phyloP scores from a whole-genome alignment of 2,329 filamentous ascomycete genomes.

The Orbilia blumenaviensis region DNA sequence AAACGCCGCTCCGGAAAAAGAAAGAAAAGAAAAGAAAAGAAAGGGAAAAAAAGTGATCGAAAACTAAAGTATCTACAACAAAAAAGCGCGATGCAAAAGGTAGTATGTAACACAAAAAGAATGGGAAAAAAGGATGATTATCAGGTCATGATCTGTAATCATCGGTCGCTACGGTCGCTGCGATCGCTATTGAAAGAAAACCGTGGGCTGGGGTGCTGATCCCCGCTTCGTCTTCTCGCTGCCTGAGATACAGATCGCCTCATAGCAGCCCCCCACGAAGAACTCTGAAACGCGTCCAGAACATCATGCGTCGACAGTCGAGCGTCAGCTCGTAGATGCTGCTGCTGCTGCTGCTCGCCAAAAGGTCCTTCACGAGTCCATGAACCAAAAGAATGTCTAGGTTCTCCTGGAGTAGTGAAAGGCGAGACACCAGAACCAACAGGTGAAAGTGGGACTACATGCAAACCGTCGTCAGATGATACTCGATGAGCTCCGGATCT shows the following conservation, averaged over 20 bases:
- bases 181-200: constrained; percentile 49
- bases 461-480: constrained; percentile 37
- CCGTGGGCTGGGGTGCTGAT: constrained; percentile 37
- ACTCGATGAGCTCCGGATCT: constrained; percentile 23
- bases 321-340: constrained; percentile 44
- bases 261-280: constrained; percentile 54
- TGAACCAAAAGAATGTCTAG: constrained; percentile 16
- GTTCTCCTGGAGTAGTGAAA: constrained; percentile 52
- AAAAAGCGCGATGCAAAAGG: constrained; percentile 19
- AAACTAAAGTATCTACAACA: constrained; percentile 36
- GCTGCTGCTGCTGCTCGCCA: constrained; percentile 25
- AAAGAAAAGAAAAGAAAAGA: not conserved
- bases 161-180: constrained; percentile 43
- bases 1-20: constrained; percentile 21
- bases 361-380: constrained; percentile 35
- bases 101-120: constrained; percentile 14
- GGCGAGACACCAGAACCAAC: constrained; percentile 54
- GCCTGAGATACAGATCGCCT: constrained; percentile 50
- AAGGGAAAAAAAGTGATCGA: not conserved
- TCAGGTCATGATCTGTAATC: constrained; percentile 12
- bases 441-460: constrained; percentile 40
- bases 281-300: constrained; percentile 55
- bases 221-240: constrained; percentile 26
- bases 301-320: constrained; percentile 55
- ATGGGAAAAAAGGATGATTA: constrained; percentile 4